Conservation (phyloP, 352 stramenopile species). For the Globisporangium lucens region DNA sequence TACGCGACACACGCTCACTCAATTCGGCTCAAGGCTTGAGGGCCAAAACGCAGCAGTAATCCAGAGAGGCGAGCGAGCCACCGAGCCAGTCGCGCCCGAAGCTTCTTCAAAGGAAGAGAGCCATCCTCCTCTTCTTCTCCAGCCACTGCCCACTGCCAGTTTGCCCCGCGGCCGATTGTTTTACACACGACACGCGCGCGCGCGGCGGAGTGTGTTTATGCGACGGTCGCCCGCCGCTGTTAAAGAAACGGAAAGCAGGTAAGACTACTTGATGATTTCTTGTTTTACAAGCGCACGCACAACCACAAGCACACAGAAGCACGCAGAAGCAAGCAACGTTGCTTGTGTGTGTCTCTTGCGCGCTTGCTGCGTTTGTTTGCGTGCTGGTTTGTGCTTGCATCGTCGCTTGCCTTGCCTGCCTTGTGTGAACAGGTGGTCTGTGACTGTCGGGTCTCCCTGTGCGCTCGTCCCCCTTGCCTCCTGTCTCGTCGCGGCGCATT, state of each 20-base stretch:
- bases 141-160: too few relatives aligned
- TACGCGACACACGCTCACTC: not conserved
- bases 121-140: too few relatives aligned
- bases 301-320: not conserved
- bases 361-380: not conserved
- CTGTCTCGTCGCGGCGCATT: not conserved
- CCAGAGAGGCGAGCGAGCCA: not conserved
- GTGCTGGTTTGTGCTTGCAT: not conserved
- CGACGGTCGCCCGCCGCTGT: not conserved
- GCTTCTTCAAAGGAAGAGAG: too few relatives aligned
- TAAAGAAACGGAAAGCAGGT: conserved; percentile 10
- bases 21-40: not conserved
- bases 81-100: too few relatives aligned
- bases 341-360: not conserved
- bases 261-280: not conserved
- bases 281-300: conserved; percentile 2
- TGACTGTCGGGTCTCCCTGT: not conserved
- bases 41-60: not conserved
- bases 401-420: not conserved
- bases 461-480: not conserved
- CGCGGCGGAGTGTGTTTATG: conserved; percentile 16
- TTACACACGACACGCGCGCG: conserved; percentile 7
- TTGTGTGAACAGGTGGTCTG: too few relatives aligned
- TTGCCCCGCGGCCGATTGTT: not conserved
- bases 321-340: not conserved